phyloP scores from a whole-genome alignment of 352 stramenopile species.

The Phytophthora megakarya region DNA sequence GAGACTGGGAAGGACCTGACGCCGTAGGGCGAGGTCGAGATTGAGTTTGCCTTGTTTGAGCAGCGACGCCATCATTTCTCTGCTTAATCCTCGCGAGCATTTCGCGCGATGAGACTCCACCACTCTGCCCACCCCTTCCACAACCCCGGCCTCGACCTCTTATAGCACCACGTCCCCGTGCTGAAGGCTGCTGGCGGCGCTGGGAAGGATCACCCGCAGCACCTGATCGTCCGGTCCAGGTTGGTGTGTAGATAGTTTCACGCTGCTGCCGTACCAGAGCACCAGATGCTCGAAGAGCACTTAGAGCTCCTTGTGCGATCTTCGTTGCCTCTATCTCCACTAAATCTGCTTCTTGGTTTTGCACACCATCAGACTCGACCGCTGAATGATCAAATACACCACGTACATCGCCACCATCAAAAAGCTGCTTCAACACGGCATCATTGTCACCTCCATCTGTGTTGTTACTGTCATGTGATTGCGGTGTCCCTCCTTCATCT shows the following conservation, averaged over 20 bases:
- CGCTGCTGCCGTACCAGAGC: slow-evolving; percentile 71
- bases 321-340: slow-evolving; percentile 93
- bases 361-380: slow-evolving; percentile 87
- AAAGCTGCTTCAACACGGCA: slow-evolving; percentile 89
- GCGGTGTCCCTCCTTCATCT: slow-evolving; percentile 10
- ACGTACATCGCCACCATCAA: slow-evolving; percentile 91
- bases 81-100: slow-evolving; percentile 71
- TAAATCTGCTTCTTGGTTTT: slow-evolving; percentile 89
- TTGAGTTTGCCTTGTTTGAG: slow-evolving; percentile 7
- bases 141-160: slow-evolving; percentile 19
- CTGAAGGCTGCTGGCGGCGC: slow-evolving; percentile 29
- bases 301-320: slow-evolving; percentile 86
- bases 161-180: slow-evolving; percentile 4
- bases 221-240: slow-evolving; percentile 79
- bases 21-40: neutral
- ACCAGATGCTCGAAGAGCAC: slow-evolving; percentile 82
- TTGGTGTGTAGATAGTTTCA: slow-evolving; percentile 66
- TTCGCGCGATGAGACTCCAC: slow-evolving; percentile 57
- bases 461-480: slow-evolving; percentile 2
- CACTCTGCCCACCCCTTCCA: slow-evolving; percentile 22
- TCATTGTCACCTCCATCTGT: slow-evolving; percentile 68
- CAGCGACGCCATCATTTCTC: slow-evolving; percentile 31
- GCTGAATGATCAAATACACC: slow-evolving; percentile 96
- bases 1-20: slow-evolving; percentile 6
- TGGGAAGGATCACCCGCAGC: slow-evolving; percentile 68